Evolutionary conservation across 1,139 yeast species (phyloP).

Genomic region (Kluyveromyces marxianus): DNA sequence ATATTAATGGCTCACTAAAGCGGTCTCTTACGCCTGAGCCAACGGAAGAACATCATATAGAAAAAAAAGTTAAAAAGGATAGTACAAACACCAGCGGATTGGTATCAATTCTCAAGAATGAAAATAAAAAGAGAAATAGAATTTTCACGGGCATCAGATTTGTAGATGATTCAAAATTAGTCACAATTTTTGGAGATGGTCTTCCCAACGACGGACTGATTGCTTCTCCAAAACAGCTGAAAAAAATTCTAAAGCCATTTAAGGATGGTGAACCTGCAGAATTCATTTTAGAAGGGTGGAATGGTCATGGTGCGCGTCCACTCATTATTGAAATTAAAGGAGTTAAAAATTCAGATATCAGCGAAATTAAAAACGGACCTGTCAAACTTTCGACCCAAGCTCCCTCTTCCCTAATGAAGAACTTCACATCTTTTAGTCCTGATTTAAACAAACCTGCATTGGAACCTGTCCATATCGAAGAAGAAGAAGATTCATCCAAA

Average conservation of each 20-base stretch:
- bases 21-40: slow-evolving; percentile 9
- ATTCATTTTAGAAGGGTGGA: slow-evolving; percentile 16
- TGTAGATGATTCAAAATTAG: slow-evolving; percentile 20
- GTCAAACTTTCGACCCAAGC: slow-evolving; percentile 20
- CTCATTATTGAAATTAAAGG: slow-evolving; percentile 9
- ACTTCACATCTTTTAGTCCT: slow-evolving; percentile 22
- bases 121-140: slow-evolving; percentile 10
- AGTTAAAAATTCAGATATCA: slow-evolving; percentile 22
- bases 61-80: slow-evolving; percentile 3
- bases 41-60: slow-evolving; percentile 1
- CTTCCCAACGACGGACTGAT: slow-evolving; percentile 24
- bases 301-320: slow-evolving; percentile 14
- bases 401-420: slow-evolving; percentile 19
- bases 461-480: slow-evolving; percentile 25
- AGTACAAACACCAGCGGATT: neutral
- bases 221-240: slow-evolving; percentile 25
- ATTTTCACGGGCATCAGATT: slow-evolving; percentile 18
- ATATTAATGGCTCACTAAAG: slow-evolving; percentile 14
- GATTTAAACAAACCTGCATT: slow-evolving; percentile 22
- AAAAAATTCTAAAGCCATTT: slow-evolving; percentile 28
- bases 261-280: slow-evolving; percentile 31
- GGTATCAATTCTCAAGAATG: slow-evolving; percentile 19
- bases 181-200: slow-evolving; percentile 29
- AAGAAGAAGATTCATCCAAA: slow-evolving; percentile 12
- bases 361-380: slow-evolving; percentile 26